Evolutionary conservation across 2,329 filamentous ascomycete species (phyloP), one percentile per base, ranked within the genome.

Genomic region (Rasamsonia emersonii): DNA sequence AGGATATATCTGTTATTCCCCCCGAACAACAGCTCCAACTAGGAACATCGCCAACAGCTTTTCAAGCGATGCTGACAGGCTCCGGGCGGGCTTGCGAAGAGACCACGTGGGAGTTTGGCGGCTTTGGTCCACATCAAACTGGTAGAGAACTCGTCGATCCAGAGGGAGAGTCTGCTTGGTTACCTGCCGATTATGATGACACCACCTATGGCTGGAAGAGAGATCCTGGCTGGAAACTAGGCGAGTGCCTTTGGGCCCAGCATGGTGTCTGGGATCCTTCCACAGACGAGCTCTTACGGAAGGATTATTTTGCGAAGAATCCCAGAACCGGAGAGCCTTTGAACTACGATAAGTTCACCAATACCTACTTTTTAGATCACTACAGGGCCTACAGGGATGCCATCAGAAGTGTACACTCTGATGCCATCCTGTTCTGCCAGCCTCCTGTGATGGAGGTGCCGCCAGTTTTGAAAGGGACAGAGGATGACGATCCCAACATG

Each of bases 161-260:
- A 0, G 78, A 89, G 49, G 91, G 89, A 11, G 79, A 83, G 46
- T 74, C 68, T 15, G 85, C 83, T 1, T 98, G 91, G 91, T 61
- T 98, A 15, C 77, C 85, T 2, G 65, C 66, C n/a, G 78, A 77
- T 37, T 86, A 89, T 53, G 82, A 94, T 48, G 91, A 98, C 44
- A 79, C 75, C 9, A 75, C 77, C 42, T 98, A 98, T 55, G 85
- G 85, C 20, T 98, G 85, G 78, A 86, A 82, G 53, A 76, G 91
- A 42, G 85, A 93, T 50, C 72, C 82, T 0, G 79, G 70, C 5
- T 98, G 91, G 91, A 88, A 80, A 55, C 64, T 98, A 11, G 91
- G 91, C n/a, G 77, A 93, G 58, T 96, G 91, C 50, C 58, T 98
- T 24, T 98, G 91, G 91, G 89, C 91, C 3, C 89, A 95, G 51